Conservation (phyloP, 2,329 filamentous ascomycete species). For the Aspergillus oerlinghausenensis region DNA sequence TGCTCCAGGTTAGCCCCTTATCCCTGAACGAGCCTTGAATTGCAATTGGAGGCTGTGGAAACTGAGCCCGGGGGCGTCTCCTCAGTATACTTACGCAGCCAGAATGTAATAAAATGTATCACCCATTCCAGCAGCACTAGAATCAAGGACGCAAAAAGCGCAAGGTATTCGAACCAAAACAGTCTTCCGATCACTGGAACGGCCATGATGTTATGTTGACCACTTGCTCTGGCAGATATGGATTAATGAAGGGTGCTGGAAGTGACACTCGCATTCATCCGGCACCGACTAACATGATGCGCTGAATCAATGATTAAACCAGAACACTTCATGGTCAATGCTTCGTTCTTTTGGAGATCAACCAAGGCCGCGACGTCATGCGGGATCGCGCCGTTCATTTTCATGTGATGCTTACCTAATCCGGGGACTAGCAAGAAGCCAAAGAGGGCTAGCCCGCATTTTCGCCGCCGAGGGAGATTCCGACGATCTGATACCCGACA, state of each 20-base stretch:
- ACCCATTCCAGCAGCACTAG: slow-evolving; percentile 78
- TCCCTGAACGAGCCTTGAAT: not conserved
- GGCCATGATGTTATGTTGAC: slow-evolving; percentile 40
- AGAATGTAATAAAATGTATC: slow-evolving; percentile 80
- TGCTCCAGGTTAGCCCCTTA: slow-evolving; percentile 34
- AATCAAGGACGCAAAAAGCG: slow-evolving; percentile 75
- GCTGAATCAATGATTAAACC: not conserved
- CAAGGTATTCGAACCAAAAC: slow-evolving; percentile 72
- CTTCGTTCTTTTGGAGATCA: not conserved
- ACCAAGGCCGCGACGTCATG: not conserved
- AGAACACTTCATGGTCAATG: not conserved
- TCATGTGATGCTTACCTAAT: slow-evolving; percentile 32
- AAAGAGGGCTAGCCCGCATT: slow-evolving; percentile 3
- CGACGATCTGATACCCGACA: slow-evolving; percentile 55
- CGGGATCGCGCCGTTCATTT: not conserved
- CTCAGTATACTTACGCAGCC: slow-evolving; percentile 63
- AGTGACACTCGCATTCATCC: not conserved
- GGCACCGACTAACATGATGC: not conserved
- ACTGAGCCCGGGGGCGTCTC: not conserved
- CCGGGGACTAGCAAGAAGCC: slow-evolving; percentile 21
- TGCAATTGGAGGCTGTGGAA: not conserved
- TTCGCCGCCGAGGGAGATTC: slow-evolving; percentile 9
- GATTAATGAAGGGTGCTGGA: not conserved
- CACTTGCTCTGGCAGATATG: not conserved
- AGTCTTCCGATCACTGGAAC: slow-evolving; percentile 62